These are phyloP conservation scores for Backusella morwellensis DNA, from an alignment of 192 early-diverging fungal species.

Conservation along the genomic window DNA sequence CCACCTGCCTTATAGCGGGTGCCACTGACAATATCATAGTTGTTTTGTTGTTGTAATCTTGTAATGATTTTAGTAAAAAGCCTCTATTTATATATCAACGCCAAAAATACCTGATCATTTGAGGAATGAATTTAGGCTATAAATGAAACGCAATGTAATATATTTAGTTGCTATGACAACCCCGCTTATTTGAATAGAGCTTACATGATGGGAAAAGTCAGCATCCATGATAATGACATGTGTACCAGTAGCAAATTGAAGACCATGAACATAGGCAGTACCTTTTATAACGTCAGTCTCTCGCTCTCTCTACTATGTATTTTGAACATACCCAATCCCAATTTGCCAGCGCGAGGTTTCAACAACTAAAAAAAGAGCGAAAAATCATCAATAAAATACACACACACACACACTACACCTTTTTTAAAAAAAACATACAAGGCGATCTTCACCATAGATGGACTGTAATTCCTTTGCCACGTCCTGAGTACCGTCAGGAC, in stretches of 20 bases:
- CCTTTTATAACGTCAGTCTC: constrained; percentile 34
- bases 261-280: constrained; percentile 94
- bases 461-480: constrained; percentile 86
- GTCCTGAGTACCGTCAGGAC: constrained; percentile 94
- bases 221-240: constrained; percentile 99
- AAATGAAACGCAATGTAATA: background rate
- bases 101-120: constrained; percentile 72
- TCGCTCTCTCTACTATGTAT: too few species aligned
- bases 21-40: constrained; percentile 93
- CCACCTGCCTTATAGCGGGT: constrained; percentile 87
- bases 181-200: too few species aligned
- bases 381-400: background rate
- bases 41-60: constrained; percentile 72
- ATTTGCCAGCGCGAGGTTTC: constrained; percentile 92
- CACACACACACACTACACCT: too few species aligned
- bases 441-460: constrained; percentile 82
- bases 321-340: constrained; percentile 68
- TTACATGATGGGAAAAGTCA: constrained; percentile 97
- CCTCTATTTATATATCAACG: too few species aligned
- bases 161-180: too few species aligned
- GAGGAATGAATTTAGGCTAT: constrained; percentile 94
- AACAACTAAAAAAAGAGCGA: constrained; percentile 54
- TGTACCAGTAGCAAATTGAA: constrained; percentile 91
- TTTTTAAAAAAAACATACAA: constrained; percentile 54
- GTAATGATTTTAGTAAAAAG: background rate